Conservation (phyloP, 345 rosid genomes). For the Gossypium mustelinum region DNA sequence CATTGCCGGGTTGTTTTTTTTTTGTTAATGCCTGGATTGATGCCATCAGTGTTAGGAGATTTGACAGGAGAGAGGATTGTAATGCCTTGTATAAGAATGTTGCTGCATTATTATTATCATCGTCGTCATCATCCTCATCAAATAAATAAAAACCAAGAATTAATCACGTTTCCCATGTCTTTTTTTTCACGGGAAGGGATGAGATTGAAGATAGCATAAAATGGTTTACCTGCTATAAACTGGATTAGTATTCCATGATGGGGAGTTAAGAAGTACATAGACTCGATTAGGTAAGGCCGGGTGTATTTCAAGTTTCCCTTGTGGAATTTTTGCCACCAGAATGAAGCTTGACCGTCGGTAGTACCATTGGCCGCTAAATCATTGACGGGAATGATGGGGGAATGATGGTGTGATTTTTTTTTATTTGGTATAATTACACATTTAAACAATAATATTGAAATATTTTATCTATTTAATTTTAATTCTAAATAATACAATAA, state of each 20-base stretch:
- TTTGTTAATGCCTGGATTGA: constrained; percentile 59
- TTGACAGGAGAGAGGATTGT: constrained; percentile 78
- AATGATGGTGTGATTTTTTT: too few species aligned
- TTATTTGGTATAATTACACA: too few species aligned
- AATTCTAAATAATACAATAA: too few species aligned
- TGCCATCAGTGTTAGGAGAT: constrained; percentile 92
- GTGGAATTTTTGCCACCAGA: constrained; percentile 91
- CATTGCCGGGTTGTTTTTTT: neutral
- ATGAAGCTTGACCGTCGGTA: constrained; percentile 83
- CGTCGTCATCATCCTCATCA: neutral
- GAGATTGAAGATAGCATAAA: constrained; percentile 9
- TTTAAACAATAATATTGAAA: too few species aligned
- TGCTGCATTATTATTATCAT: constrained; percentile 33
- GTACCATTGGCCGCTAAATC: constrained; percentile 53
- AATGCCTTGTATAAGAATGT: constrained; percentile 68
- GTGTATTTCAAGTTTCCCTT: constrained; percentile 74
- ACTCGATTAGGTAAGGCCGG: constrained; percentile 76
- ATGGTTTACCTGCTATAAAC: constrained; percentile 73
- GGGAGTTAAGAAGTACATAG: constrained; percentile 80
- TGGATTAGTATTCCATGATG: constrained; percentile 89
- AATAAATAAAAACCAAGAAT: neutral
- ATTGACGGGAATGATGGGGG: too few species aligned
- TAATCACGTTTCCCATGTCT: neutral
- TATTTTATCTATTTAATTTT: too few species aligned
- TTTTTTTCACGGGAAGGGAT: constrained; percentile 5